Evolutionary conservation across 1,284 basidiomycete species (phyloP).

Genomic region (Anthracocystis panici-leucophaei): DNA sequence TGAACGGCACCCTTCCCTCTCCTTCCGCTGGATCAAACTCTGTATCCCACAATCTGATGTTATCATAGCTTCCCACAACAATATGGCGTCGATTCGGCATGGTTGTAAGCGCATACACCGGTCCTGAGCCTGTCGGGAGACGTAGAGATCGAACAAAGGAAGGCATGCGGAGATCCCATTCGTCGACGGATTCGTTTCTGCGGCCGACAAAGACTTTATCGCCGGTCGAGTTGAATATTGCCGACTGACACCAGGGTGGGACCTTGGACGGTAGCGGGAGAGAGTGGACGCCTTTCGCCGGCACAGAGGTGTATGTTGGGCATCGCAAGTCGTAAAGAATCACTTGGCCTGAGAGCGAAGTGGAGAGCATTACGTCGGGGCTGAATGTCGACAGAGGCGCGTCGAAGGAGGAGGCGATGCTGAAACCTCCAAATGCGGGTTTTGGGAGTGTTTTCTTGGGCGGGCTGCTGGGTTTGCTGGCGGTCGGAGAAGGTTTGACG

Average conservation of each 20-base stretch:
- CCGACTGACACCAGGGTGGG: conserved; percentile 88
- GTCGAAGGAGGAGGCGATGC: conserved; percentile 59
- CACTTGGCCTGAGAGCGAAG: conserved; percentile 90
- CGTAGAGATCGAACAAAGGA: conserved; percentile 80
- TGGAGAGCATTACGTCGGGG: conserved; percentile 86
- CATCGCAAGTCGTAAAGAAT: conserved; percentile 89
- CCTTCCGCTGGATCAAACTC: conserved; percentile 75
- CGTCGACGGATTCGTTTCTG: conserved; percentile 88
- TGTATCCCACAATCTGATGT: conserved; percentile 92
- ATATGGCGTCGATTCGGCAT: conserved; percentile 92
- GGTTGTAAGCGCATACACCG: conserved; percentile 87
- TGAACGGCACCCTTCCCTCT: conserved; percentile 76
- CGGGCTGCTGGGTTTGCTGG: conserved; percentile 5
- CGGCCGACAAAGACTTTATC: conserved; percentile 90
- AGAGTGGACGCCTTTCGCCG: conserved; percentile 78
- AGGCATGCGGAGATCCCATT: conserved; percentile 82
- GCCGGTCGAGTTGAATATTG: conserved; percentile 84
- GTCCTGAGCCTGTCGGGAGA: conserved; percentile 88
- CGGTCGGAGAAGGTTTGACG: conserved; percentile 8
- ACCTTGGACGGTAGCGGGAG: conserved; percentile 88
- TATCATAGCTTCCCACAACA: conserved; percentile 91
- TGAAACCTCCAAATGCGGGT: conserved; percentile 62
- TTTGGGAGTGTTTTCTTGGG: conserved; percentile 54
- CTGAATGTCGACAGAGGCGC: conserved; percentile 74
- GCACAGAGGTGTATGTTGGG: conserved; percentile 72